Evolutionary conservation across 2,329 filamentous ascomycete species (phyloP), one percentile per base, ranked within the genome.

Genomic region (Cercospora sp.): DNA sequence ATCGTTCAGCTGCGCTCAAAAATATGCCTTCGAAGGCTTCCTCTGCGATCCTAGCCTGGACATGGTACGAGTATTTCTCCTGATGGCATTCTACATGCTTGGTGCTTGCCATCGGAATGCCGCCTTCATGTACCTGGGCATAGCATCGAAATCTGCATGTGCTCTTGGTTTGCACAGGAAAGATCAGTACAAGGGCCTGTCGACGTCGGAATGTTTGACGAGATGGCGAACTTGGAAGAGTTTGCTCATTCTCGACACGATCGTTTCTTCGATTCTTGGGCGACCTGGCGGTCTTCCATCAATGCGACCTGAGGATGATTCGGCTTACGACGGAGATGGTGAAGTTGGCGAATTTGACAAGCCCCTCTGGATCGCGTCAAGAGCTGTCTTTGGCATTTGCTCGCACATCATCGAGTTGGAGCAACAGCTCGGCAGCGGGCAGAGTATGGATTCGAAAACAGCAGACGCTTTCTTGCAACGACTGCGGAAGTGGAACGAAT

Each of bases 71-170:
- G 78, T 80, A 0, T 88, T 87, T 68, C 75, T 87, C 0, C 78
- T 88, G 16, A 85, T 88, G 83, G 81, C 86, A 0, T 87, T 87
- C 69, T 88, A 87, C 70, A 85, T 87, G 82, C 80, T 87, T 3
- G 86, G 85, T 0, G 84, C 85, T 3, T 88, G 86, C 63, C 84
- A 85, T 33, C 80, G 86, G 8, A 88, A 88, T 65, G 82, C 87
- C 0, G 87, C 87, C 0, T 89, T 87, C 63, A 88, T 89, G 85
- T 89, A 89, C 65, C 75, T 89, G 2, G 87, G 87, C 0, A 83
- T 89, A 8, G 87, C 87, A 1, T 81, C 84, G 0, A 83, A 86
- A 63, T 85, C 87, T 0, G 87, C 87, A 0, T 83, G 85, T 3
- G 85, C 86, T 0, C 72, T 89, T 0, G 87, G 87, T 0, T 72